phyloP scores from a whole-genome alignment of 495 filamentous ascomycete genomes.

The Talaromyces thailandensis region DNA sequence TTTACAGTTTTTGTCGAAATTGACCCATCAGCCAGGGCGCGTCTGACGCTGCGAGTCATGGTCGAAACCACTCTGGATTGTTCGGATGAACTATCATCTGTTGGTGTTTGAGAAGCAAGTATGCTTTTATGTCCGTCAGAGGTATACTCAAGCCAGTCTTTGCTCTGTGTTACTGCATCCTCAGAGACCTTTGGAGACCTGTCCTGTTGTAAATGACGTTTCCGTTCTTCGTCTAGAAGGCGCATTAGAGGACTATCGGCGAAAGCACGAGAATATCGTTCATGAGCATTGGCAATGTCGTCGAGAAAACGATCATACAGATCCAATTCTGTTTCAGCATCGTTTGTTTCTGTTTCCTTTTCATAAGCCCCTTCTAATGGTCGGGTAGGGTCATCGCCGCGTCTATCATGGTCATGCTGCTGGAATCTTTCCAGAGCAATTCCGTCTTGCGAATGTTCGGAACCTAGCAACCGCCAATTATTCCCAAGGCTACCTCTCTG shows the following conservation, averaged over 20 bases:
- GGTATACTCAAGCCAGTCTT: constrained; percentile 22
- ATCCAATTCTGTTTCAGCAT: constrained; percentile 30
- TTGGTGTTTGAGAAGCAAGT: neutral
- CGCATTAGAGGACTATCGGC: constrained; percentile 26
- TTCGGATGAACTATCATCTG: neutral
- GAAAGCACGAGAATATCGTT: constrained; percentile 18
- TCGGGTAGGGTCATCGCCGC: neutral
- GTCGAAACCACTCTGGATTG: constrained; percentile 42
- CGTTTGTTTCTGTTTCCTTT: constrained; percentile 2
- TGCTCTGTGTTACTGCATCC: constrained; percentile 17
- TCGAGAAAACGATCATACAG: constrained; percentile 37
- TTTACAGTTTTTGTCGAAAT: constrained; percentile 49
- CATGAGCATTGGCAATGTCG: constrained; percentile 23
- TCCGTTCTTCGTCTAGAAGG: constrained; percentile 24
- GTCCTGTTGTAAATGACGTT: constrained; percentile 11
- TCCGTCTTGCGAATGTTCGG: constrained; percentile 12
- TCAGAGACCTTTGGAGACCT: constrained; percentile 2
- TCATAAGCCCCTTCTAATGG: constrained; percentile 2
- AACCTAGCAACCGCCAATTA: constrained; percentile 19
- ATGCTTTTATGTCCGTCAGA: constrained; percentile 22
- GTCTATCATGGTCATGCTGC: constrained; percentile 5
- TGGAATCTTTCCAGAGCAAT: constrained; percentile 17
- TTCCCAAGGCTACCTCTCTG: constrained; percentile 33
- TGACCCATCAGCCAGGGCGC: constrained; percentile 48
- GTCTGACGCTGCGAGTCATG: constrained; percentile 46